Evolutionary conservation across 140 eudicot genomes (phyloP).

Genomic region (Flaveria floridana): DNA sequence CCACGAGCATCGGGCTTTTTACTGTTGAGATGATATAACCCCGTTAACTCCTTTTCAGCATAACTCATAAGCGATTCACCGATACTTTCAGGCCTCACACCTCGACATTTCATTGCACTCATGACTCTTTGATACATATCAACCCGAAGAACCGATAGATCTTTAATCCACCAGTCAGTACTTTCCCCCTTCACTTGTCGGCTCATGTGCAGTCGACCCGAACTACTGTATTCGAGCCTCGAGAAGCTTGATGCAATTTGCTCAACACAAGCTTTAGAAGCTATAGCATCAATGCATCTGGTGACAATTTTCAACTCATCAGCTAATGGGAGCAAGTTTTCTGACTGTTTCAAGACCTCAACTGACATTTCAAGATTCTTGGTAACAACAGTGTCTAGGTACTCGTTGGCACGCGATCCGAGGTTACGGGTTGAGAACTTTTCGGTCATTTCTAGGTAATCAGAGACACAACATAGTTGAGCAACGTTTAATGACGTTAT

Average conservation of each 20-base stretch:
- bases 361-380: constrained; percentile 92
- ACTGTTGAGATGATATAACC: constrained; percentile 35
- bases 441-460: constrained; percentile 93
- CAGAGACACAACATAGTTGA: constrained; percentile 75
- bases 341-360: constrained; percentile 83
- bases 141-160: constrained; percentile 74
- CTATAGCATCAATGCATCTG: constrained; percentile 85
- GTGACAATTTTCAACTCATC: constrained; percentile 68
- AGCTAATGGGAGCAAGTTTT: constrained; percentile 81
- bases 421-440: constrained; percentile 75
- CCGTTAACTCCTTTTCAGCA: constrained; percentile 74
- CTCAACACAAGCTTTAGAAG: constrained; percentile 93
- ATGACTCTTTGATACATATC: constrained; percentile 87
- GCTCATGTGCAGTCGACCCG: constrained; percentile 94
- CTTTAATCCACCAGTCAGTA: constrained; percentile 98
- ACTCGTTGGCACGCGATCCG: constrained; percentile 75
- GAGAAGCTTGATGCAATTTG: constrained; percentile 98
- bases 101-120: constrained; percentile 88
- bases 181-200: constrained; percentile 65
- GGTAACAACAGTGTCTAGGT: constrained; percentile 73
- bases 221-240: constrained; percentile 94
- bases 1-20: constrained; percentile 42
- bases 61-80: constrained; percentile 91
- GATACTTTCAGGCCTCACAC: constrained; percentile 91
- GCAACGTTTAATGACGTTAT: constrained; percentile 85